Percentiles rank a stretch among this genome's conserved stretches.
Conservation (phyloP, 2,329 filamentous ascomycete species). For the Didymella segeticola region DNA sequence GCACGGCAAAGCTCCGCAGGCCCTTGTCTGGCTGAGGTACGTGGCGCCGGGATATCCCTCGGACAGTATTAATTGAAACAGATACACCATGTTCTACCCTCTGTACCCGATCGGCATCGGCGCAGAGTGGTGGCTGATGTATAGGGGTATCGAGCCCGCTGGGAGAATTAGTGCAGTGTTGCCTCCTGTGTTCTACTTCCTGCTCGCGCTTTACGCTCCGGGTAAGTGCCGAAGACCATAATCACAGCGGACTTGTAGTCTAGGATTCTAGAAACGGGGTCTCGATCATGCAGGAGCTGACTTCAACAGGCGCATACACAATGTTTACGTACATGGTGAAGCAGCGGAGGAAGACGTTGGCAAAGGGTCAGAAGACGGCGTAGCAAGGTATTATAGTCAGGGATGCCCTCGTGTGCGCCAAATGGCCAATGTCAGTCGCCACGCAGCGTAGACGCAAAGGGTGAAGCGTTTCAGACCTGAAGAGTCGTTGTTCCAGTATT, state of each 20-base stretch:
- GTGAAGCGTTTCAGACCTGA: too few species aligned
- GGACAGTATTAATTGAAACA: background rate
- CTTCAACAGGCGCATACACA: conserved; percentile 26
- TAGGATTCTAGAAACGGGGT: background rate
- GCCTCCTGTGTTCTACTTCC: conserved; percentile 29
- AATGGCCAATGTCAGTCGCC: too few species aligned
- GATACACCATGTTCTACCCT: conserved; percentile 31
- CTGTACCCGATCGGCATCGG: conserved; percentile 39
- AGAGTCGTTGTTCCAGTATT: too few species aligned
- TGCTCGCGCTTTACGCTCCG: conserved; percentile 31
- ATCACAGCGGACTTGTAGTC: too few species aligned
- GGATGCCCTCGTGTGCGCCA: too few species aligned
- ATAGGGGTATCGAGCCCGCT: conserved; percentile 19
- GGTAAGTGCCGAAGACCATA: conserved; percentile 19
- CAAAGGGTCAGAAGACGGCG: too few species aligned
- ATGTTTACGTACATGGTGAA: conserved; percentile 42
- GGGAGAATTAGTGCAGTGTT: conserved; percentile 18
- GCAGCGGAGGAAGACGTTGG: conserved; percentile 35
- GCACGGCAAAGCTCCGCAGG: conserved; percentile 21
- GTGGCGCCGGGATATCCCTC: background rate
- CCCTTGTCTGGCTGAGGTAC: conserved; percentile 30
- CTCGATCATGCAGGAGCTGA: background rate
- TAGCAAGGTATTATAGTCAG: too few species aligned
- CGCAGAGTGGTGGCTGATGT: conserved; percentile 38
- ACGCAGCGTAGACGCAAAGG: too few species aligned